phyloP scores from a whole-genome alignment of 2,329 filamentous ascomycete genomes.

The Fusarium sulawesiense region DNA sequence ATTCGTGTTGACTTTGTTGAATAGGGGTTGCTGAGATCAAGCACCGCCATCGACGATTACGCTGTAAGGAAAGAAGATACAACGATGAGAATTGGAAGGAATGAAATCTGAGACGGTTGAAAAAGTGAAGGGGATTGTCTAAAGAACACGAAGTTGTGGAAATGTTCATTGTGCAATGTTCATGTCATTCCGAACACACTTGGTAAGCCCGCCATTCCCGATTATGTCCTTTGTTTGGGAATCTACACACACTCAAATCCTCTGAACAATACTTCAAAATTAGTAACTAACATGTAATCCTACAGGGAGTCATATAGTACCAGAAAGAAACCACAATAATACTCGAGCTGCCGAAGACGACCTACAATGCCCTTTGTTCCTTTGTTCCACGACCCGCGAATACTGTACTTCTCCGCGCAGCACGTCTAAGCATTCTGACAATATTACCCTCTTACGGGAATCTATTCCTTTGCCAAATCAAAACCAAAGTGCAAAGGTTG shows the following conservation, averaged over 20 bases:
- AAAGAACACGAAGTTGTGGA: background rate
- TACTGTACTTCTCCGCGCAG: background rate
- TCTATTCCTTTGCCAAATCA: background rate
- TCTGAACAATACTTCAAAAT: background rate
- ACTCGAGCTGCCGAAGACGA: background rate
- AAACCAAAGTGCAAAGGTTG: background rate
- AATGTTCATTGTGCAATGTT: background rate
- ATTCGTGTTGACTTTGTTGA: background rate
- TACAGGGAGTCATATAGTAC: background rate
- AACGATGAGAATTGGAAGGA: background rate
- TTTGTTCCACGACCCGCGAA: background rate
- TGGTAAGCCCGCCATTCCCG: background rate
- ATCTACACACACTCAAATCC: background rate
- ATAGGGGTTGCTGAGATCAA: background rate
- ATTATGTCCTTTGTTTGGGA: constrained; percentile 2
- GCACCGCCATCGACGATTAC: background rate
- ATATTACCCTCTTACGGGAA: background rate
- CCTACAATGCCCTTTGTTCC: background rate
- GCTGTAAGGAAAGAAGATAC: background rate
- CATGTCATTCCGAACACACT: background rate
- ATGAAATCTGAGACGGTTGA: background rate
- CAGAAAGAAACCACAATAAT: background rate
- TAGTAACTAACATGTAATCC: background rate
- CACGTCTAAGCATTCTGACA: background rate
- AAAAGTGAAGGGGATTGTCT: no score